These are phyloP conservation scores for Xylariaceae sp. DNA, from an alignment of 2,329 filamentous ascomycete genomes.

Conservation along the genomic window DNA sequence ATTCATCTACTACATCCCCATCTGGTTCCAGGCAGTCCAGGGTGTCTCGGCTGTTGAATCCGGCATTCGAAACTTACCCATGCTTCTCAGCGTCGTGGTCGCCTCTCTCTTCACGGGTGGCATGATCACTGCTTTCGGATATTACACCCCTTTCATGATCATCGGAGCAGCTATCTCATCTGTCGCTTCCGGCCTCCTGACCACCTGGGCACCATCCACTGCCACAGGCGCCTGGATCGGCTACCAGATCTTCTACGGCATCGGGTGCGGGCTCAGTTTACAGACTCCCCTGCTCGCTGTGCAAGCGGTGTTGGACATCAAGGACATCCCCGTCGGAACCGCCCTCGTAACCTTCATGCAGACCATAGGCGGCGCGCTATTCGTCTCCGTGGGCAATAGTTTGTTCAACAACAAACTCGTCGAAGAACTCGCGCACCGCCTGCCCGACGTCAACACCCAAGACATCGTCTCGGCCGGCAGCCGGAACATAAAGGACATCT, in stretches of 20 bases:
- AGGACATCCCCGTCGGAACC: constrained; percentile 28
- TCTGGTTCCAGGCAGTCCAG: constrained; percentile 44
- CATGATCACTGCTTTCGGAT: constrained; percentile 36
- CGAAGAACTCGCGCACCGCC: constrained; percentile 32
- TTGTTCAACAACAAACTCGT: constrained; percentile 46
- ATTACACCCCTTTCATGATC: constrained; percentile 43
- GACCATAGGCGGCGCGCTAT: constrained; percentile 41
- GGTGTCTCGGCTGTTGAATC: constrained; percentile 34
- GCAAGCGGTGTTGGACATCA: constrained; percentile 34
- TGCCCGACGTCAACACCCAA: constrained; percentile 33
- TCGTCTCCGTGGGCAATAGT: constrained; percentile 46
- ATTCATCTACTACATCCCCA: constrained; percentile 35
- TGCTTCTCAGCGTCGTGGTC: constrained; percentile 36
- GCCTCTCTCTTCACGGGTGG: constrained; percentile 33
- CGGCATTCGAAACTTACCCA: constrained; percentile 38
- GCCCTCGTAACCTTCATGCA: constrained; percentile 38
- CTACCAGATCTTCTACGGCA: constrained; percentile 38
- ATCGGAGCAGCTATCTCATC: constrained; percentile 29
- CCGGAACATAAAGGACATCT: constrained; percentile 31
- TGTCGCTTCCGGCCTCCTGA: constrained; percentile 37
- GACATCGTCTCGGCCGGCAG: constrained; percentile 34
- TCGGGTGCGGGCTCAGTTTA: constrained; percentile 37
- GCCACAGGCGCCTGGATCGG: constrained; percentile 36
- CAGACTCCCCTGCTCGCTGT: constrained; percentile 40
- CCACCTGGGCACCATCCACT: constrained; percentile 33